These are phyloP conservation scores for Aspergillus brunneoviolaceus DNA, from an alignment of 2,329 filamentous ascomycete genomes.

Conservation along the genomic window DNA sequence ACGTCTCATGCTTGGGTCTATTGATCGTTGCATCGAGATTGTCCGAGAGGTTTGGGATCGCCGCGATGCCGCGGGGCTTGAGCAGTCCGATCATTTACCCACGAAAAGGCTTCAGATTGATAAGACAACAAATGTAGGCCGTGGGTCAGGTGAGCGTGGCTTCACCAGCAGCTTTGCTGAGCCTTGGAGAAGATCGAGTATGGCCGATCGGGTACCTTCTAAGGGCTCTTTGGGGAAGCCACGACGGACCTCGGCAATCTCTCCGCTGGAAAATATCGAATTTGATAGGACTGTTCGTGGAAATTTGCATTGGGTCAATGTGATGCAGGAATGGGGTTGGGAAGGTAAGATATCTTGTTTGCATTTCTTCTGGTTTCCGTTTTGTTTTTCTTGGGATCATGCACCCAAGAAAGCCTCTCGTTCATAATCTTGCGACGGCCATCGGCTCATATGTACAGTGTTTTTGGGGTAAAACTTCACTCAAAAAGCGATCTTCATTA, in stretches of 20 bases:
- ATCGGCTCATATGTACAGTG: conserved; percentile 27
- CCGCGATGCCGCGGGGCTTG: conserved; percentile 53
- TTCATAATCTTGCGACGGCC: not conserved
- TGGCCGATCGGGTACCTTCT: conserved; percentile 13
- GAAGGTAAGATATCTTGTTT: conserved; percentile 55
- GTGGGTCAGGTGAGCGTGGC: not conserved
- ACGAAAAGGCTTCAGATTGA: conserved; percentile 23
- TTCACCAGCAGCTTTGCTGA: conserved; percentile 18
- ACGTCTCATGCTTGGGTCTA: conserved; percentile 65
- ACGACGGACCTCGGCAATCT: conserved; percentile 32
- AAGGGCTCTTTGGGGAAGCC: conserved; percentile 17
- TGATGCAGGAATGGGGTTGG: conserved; percentile 73
- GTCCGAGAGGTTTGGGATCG: conserved; percentile 66
- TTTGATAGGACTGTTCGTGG: conserved; percentile 65
- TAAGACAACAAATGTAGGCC: conserved; percentile 9
- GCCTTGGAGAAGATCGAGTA: conserved; percentile 23
- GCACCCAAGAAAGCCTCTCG: not conserved
- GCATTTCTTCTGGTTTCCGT: conserved; percentile 6
- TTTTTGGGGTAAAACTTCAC: conserved; percentile 38
- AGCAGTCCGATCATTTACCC: conserved; percentile 18
- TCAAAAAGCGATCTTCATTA: not conserved
- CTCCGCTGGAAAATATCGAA: conserved; percentile 49
- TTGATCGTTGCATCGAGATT: conserved; percentile 65
- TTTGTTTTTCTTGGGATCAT: not conserved
- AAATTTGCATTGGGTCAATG: conserved; percentile 66